Evolutionary conservation across 495 filamentous ascomycete species (phyloP), one percentile per base, ranked within the genome.

Genomic region (Wilcoxina mikolae): DNA sequence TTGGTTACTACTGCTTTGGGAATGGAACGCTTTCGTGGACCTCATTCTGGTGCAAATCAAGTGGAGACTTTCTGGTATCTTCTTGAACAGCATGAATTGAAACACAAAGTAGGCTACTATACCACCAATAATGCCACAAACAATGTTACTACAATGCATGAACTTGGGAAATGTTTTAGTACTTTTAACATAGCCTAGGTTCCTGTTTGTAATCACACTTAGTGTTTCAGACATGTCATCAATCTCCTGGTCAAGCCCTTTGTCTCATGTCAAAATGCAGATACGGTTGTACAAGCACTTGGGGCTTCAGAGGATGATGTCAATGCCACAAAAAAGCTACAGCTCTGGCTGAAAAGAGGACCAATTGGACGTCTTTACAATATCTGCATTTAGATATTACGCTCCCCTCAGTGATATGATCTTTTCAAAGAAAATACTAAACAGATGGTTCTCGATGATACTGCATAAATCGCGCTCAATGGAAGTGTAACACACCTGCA

Each of bases 121-220:
- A 53, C 25, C 2, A 41, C 45, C 11, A 56, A 64, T 46, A 64
- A 64, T 54, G 41, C 49, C 5, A 38, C 10, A 20, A 58, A 58
- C 41, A 58, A 54, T 33, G 35, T 58, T 18, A 55, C 56, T 3
- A 33, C 54, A 53, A 4, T 58, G n/a, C 18, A 15, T 23, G 28
- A 39, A 17, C 5, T 56, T 10, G 28, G n/a, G 39, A 24, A 28
- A 12, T 12, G 26, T 18, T 3, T 4, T 7, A 5, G 17, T 9
- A 22, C 24, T 9, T 24, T 24, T 7, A 20, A 53, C 24, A n/a
- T 26, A 23, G 1, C 58, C 17, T 59, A 43, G 17, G 33, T 59
- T 51, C 49, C 56, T 3, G 33, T 29, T 22, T 9, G 22, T 3
- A 3, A 48, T 0, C 10, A 27, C 2, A 1, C 55, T 4, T 25